phyloP scores from a whole-genome alignment of 2,329 filamentous ascomycete species.

The Claviceps arundinis region DNA sequence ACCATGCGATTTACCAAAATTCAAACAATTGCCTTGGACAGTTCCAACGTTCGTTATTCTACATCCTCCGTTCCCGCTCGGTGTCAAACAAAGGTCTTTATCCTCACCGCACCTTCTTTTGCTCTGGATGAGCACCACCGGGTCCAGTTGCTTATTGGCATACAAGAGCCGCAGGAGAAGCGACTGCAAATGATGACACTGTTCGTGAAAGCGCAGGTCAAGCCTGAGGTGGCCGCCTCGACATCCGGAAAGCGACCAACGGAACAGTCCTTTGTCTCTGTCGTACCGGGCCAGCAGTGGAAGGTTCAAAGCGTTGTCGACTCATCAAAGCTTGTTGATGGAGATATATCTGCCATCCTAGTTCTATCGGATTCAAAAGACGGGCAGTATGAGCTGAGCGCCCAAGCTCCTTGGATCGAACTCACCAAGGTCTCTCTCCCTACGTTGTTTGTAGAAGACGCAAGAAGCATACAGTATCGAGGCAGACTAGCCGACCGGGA shows the following conservation, averaged over 20 bases:
- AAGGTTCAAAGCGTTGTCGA: slow-evolving; percentile 57
- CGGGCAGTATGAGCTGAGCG: slow-evolving; percentile 52
- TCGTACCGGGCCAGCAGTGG: slow-evolving; percentile 33
- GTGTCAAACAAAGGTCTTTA: slow-evolving; percentile 50
- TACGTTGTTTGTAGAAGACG: slow-evolving; percentile 43
- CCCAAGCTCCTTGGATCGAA: slow-evolving; percentile 64
- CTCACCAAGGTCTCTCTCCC: slow-evolving; percentile 55
- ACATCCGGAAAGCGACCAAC: slow-evolving; percentile 10
- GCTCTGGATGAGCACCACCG: slow-evolving; percentile 38
- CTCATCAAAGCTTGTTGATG: slow-evolving; percentile 58
- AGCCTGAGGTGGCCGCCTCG: slow-evolving; percentile 14
- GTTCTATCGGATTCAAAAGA: slow-evolving; percentile 53
- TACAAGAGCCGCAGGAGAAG: slow-evolving; percentile 56
- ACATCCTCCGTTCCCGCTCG: slow-evolving; percentile 38
- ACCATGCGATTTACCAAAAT: slow-evolving; percentile 63
- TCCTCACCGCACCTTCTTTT: slow-evolving; percentile 47
- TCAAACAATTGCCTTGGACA: slow-evolving; percentile 51
- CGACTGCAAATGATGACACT: slow-evolving; percentile 55
- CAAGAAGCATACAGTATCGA: slow-evolving; percentile 43
- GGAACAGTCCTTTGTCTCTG: slow-evolving; percentile 13
- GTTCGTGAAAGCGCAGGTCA: slow-evolving; percentile 33
- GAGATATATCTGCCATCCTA: slow-evolving; percentile 52
- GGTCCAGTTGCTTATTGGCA: slow-evolving; percentile 49
- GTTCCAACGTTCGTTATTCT: slow-evolving; percentile 47
- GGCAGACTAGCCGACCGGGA: slow-evolving; percentile 41